Evolutionary conservation across 2,329 filamentous ascomycete genomes (phyloP), one percentile per base, ranked within the genome.

Genomic region (Rugonectria rugulosa): DNA sequence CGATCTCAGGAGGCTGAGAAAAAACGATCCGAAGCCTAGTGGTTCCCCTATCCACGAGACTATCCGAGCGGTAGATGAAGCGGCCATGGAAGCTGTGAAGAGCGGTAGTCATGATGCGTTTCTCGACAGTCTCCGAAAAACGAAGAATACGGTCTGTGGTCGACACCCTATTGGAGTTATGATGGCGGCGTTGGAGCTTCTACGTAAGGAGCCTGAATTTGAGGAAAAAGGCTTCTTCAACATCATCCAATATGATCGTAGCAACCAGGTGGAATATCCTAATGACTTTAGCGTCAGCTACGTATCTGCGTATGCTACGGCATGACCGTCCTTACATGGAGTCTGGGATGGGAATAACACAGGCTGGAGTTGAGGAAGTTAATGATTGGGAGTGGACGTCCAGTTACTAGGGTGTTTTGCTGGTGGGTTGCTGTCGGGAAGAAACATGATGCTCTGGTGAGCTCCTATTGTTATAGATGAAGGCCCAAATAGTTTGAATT

Each of bases 81-180:
- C 88, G 27, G 91, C 91, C 34, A 97, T 98, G 82, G 84, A 88
- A 45, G 92, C 91, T 0, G 90, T 98, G 34, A 87, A 93, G 70
- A 87, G 86, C 3, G 93, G 94, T 1, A 80, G 75, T 7, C 89
- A 96, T 66, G 77, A 83, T 19, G 76, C 73, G 0, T 98, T 97
- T 72, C 78, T 91, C 14, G 78, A 84, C 3, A 88, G 86, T 34
- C 73, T 99, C 17, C 75, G 80, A 47, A 76, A 84, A 29, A 98
- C 94, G 0, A 85, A 85, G 12, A 99, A 99, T 67, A 97, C 95
- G 0, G 91, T 99, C 0, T 99, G 95, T 69, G 95, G 95, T 4
- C 82, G 94, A 43, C 95, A 99, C 76, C 95, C 95, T 0, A 98
- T 99, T 66, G 93, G 95, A 0, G 88, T 98, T 4, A 84, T 90